Evolutionary conservation across 2,329 filamentous ascomycete species (phyloP), one percentile per base, ranked within the genome.

Genomic region (Claviceps sp.): DNA sequence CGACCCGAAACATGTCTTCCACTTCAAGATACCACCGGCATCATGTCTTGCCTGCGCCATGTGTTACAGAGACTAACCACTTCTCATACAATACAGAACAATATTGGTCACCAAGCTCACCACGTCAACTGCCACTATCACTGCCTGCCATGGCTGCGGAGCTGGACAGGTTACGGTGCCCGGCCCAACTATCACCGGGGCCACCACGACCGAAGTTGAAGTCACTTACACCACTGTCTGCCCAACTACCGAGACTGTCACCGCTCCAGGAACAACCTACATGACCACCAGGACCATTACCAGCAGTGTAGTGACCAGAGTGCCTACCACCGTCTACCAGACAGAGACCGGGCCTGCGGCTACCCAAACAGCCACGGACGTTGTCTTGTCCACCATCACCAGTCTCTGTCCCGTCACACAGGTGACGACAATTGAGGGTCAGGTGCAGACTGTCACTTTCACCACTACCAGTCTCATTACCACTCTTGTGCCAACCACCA

Each of bases 111-210:
- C 72, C 5, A 61, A 65, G 37, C 64, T 64, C 54, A 70, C 70
- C 14, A 73, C 70, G 14, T 73, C 72, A 4, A 73, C 70, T 14
- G 60, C 73, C 24, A 65, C 65, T 9, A 64, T 73, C 38, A 72
- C 70, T 2, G 62, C 64, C 46, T 71, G 70, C 56, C 58, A 67
- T 16, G 66, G 63, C 30, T 68, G 70, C 52, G 58, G 5, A 8
- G 45, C 58, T n/a, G 62, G 61, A 61, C 22, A 66, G 2, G 63
- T 66, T 37, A 71, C 69, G 3, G 57, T 65, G 9, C 69, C 69
- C 18, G 68, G 63, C 13, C 65, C 63, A 9, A 67, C 63, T 2
- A 57, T 66, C 14, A 56, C 57, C 8, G 44, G 57, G 16, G 64
- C 58, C 24, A 70, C 65, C n/a, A 63, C 62, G 7, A 63, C 59